Conservation (phyloP, 257 asterid species). For the Buddleja alternifolia region DNA sequence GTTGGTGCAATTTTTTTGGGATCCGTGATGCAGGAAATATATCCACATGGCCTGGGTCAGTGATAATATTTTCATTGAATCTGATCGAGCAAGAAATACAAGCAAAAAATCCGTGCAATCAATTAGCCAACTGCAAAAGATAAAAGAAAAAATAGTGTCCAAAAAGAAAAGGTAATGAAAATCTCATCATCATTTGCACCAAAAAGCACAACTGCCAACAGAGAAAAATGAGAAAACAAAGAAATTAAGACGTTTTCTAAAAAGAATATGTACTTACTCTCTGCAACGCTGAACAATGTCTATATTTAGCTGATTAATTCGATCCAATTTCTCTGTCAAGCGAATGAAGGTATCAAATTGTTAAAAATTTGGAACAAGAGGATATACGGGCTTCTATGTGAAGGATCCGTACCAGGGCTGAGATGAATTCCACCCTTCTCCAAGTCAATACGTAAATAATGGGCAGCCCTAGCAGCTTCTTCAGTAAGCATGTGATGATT, state of each 20-base stretch:
- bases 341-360: slow-evolving; percentile 18
- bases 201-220: background rate
- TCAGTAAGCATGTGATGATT: slow-evolving; percentile 69
- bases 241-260: slow-evolving; percentile 7
- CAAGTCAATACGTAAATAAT: slow-evolving; percentile 67
- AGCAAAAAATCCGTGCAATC: slow-evolving; percentile 30
- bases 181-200: too few species aligned
- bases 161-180: too few species aligned
- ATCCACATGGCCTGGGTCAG: slow-evolving; percentile 95
- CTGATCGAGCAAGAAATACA: slow-evolving; percentile 51
- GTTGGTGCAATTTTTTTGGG: slow-evolving; percentile 75
- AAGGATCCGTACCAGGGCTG: slow-evolving; percentile 57
- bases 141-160: slow-evolving; percentile 1
- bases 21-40: slow-evolving; percentile 88
- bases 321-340: slow-evolving; percentile 73
- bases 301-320: slow-evolving; percentile 64
- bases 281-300: slow-evolving; percentile 82
- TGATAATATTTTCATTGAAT: slow-evolving; percentile 86
- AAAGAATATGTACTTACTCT: slow-evolving; percentile 62
- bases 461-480: slow-evolving; percentile 83
- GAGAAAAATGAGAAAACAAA: slow-evolving; percentile 5
- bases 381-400: slow-evolving; percentile 12
- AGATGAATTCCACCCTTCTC: slow-evolving; percentile 99
- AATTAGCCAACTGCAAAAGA: slow-evolving; percentile 21
- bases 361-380: slow-evolving; percentile 1